Evolutionary conservation across 345 rosid species (phyloP).

Genomic region (Salix dunnii): DNA sequence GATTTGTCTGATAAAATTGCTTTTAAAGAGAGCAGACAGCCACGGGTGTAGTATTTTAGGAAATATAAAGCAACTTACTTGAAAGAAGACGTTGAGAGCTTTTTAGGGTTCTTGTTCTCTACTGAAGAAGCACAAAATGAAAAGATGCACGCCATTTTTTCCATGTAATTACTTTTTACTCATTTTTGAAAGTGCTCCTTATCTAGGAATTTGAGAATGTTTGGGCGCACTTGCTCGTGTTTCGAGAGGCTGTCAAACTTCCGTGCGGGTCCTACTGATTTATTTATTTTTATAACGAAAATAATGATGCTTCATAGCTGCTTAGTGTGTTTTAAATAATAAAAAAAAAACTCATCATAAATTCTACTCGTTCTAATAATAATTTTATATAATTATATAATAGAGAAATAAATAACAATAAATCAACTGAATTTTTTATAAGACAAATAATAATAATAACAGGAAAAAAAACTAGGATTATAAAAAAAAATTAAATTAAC

Average conservation of each 20-base stretch:
- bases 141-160: not conserved
- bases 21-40: not conserved
- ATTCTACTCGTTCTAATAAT: accelerated
- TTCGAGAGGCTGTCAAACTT: no score
- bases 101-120: not conserved
- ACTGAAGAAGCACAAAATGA: not conserved
- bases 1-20: not conserved
- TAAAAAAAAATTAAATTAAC: no score
- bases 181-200: not conserved
- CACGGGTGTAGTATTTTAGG: not conserved
- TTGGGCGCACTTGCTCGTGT: not conserved
- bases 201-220: not conserved
- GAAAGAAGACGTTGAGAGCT: not conserved
- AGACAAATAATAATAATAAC: no score
- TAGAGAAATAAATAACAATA: no score
- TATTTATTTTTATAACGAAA: no score
- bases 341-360: no score
- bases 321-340: no score
- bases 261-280: no score
- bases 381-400: no score
- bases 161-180: not conserved
- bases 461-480: no score
- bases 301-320: no score
- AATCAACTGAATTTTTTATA: no score
- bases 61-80: not conserved